phyloP scores from a whole-genome alignment of 1,284 basidiomycete genomes.

The Ganoderma leucocontextum region DNA sequence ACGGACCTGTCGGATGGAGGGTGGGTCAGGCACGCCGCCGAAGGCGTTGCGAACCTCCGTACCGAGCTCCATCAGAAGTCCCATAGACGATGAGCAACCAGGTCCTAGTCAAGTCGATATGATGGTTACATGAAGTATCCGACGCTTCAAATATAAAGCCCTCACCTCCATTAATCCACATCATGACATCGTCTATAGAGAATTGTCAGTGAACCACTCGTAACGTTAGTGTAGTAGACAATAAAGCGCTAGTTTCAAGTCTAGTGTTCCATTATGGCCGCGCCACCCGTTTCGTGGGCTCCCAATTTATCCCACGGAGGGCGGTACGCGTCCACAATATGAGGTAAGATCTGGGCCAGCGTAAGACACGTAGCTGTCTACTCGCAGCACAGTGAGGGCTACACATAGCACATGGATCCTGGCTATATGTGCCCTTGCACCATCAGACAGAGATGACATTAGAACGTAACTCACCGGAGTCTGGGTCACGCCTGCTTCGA shows the following conservation, averaged over 20 bases:
- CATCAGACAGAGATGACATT: not conserved
- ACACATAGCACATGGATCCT: not conserved
- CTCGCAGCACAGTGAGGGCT: not conserved
- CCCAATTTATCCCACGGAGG: not conserved
- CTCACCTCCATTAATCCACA: constrained; percentile 77
- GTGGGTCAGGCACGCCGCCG: no score
- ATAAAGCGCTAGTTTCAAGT: not conserved
- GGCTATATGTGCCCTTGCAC: not conserved
- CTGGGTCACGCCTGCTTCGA: constrained; percentile 78
- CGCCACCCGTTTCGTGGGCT: not conserved
- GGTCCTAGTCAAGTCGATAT: constrained; percentile 49
- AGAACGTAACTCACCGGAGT: constrained; percentile 47
- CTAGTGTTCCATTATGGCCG: not conserved
- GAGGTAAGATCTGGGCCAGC: not conserved
- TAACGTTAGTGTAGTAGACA: not conserved
- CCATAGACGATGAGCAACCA: constrained; percentile 69
- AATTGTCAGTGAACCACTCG: not conserved
- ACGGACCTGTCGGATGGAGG: constrained; percentile 53
- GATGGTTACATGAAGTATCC: not conserved
- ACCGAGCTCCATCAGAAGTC: constrained; percentile 65
- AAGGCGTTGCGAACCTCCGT: constrained; percentile 1
- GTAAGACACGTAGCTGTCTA: not conserved
- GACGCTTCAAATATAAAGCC: not conserved
- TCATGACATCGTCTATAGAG: constrained; percentile 64
- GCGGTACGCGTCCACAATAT: not conserved